Evolutionary conservation across 1,284 basidiomycete genomes (phyloP), one percentile per base, ranked within the genome.

Genomic region (Boletus hoseneyae): DNA sequence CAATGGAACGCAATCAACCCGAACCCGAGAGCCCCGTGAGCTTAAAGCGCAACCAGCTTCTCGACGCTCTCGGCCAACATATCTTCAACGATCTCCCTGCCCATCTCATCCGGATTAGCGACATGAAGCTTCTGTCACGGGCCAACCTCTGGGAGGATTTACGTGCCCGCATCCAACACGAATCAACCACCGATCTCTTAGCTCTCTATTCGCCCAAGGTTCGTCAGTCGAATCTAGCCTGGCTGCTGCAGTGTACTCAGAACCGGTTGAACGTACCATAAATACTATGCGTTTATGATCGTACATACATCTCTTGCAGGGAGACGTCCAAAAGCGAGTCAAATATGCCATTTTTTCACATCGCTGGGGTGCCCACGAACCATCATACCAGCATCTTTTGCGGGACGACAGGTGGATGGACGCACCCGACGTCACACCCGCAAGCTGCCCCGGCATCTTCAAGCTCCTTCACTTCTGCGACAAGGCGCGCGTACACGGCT

Each of bases 81-180:
- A 19, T 57, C 38, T 59, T 53, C 54, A 59, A 57, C 3, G 41
- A 59, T 7, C 48, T 59, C 27, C 57, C 56, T 9, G 13, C 42
- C 32, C 49, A 57, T 33, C 55, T 57, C 34, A 57, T 57, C 21
- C 38, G 49, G 6, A n/a, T 48, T 29, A 16, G 35, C 6, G 57
- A 57, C 46, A 33, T 53, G 54, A 59, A 44, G 11, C 29, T 59
- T 18, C 16, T 56, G 6, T 59, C 56, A 21, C 46, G 56, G 29
- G 18, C 3, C 1, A 45, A 57, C 21, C 43, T 59, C 34, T 53
- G 45, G 53, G 57, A 57, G 30, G 45, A 44, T 4, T 33, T 45
- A 35, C 45, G 33, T 16, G 9, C 27, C 19, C 21, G 4, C 13
- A 45, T 56, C n/a, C 37, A 55, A 47, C 25, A 13, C 33, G 13